These are phyloP conservation scores for Calonectria pteridis DNA, from an alignment of 2,329 filamentous ascomycete genomes.

Conservation along the genomic window DNA sequence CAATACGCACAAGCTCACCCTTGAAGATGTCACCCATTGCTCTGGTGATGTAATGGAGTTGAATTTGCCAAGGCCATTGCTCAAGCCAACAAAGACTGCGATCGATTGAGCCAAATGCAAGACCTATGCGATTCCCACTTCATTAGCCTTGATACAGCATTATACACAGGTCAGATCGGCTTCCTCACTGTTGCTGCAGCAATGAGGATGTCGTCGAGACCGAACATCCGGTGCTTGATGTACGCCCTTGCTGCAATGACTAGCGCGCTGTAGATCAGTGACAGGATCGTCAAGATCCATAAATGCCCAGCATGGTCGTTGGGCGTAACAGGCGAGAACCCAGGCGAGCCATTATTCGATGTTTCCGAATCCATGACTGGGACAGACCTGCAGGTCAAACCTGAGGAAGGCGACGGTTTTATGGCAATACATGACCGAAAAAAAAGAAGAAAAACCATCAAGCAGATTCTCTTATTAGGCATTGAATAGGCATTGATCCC, in stretches of 20 bases:
- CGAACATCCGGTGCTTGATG: slow-evolving; percentile 40
- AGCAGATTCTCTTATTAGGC: slow-evolving; percentile 2
- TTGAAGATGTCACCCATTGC: slow-evolving; percentile 31
- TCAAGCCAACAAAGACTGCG: slow-evolving; percentile 36
- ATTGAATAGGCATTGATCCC: slow-evolving; percentile 20
- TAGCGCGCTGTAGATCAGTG: slow-evolving; percentile 36
- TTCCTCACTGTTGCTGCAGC: slow-evolving; percentile 27
- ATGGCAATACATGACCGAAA: background rate
- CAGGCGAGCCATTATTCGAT: slow-evolving; percentile 5
- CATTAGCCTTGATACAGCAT: background rate
- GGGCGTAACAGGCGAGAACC: slow-evolving; percentile 31
- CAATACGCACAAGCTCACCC: background rate
- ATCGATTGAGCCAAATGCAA: slow-evolving; percentile 33
- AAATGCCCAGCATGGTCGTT: slow-evolving; percentile 37
- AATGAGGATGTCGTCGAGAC: slow-evolving; percentile 34
- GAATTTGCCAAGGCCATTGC: slow-evolving; percentile 28
- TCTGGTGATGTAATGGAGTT: slow-evolving; percentile 30
- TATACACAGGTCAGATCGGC: background rate
- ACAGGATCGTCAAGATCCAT: slow-evolving; percentile 39
- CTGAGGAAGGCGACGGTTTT: background rate
- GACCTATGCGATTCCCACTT: background rate
- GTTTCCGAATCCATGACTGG: slow-evolving; percentile 24
- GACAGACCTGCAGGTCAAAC: background rate
- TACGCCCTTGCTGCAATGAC: slow-evolving; percentile 31
- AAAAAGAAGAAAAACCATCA: no score